These are phyloP conservation scores for Globisporangium spinosum DNA, from an alignment of 352 stramenopile genomes.

Conservation along the genomic window DNA sequence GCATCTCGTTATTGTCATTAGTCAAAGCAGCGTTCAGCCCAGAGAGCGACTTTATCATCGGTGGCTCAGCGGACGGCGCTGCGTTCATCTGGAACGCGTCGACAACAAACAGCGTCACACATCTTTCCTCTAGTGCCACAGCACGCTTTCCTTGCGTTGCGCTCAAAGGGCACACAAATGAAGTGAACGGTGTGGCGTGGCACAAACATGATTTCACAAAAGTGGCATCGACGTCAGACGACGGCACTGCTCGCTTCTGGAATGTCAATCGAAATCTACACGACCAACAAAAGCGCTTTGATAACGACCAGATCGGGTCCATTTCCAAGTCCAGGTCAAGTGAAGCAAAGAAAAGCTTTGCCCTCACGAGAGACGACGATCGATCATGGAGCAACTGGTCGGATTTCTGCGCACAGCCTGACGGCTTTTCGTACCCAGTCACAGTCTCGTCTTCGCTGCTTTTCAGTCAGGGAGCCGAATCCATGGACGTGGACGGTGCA, in stretches of 20 bases:
- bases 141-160: constrained; percentile 31
- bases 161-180: constrained; percentile 55
- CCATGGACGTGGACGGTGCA: constrained; percentile 10
- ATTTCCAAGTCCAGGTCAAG: background rate
- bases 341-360: background rate
- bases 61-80: constrained; percentile 44
- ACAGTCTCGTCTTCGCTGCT: constrained; percentile 10
- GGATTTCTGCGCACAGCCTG: constrained; percentile 16
- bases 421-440: constrained; percentile 16
- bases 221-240: constrained; percentile 59
- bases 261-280: constrained; percentile 6
- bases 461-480: constrained; percentile 3
- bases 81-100: constrained; percentile 60
- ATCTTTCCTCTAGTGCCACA: background rate
- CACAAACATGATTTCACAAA: constrained; percentile 42
- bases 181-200: constrained; percentile 71
- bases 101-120: background rate
- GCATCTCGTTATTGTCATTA: constrained; percentile 9
- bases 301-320: background rate
- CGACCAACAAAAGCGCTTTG: background rate
- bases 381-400: constrained; percentile 20
- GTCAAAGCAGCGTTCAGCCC: constrained; percentile 58
- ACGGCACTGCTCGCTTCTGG: constrained; percentile 58
- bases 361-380: constrained; percentile 2
- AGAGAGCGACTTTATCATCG: constrained; percentile 54